Evolutionary conservation across 768 basidiomycete genomes (phyloP), one percentile per base, ranked within the genome.

Genomic region (Neoboletus subvelutipes): DNA sequence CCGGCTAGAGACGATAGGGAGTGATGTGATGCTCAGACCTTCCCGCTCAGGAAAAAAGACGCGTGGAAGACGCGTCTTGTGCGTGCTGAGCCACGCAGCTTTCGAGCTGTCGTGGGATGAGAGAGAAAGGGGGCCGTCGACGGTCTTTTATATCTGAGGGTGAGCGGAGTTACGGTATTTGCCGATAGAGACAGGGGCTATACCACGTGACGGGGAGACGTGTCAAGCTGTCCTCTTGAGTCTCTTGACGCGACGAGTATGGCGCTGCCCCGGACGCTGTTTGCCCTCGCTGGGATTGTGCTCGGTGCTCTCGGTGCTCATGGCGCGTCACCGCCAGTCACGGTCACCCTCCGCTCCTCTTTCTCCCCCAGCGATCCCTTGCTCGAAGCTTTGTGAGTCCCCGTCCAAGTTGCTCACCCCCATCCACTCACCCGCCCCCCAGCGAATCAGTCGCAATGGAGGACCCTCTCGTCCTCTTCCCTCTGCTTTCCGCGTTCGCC

Each of bases 401-500:
- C 33, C 28, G 22, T 6, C 46, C n/a, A n/a, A n/a, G n/a, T 45
- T 49, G 11, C 20, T 12, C 29, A n/a, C 8, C 8, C 15, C 11
- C 29, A 24, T 31, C 11, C 24, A 29, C 59, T 66, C 36, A 65
- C 47, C 37, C 10, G 11, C 12, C 17, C 10, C 39, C n/a, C 31
- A 98, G 96, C 39, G 96, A 99, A 73, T 85, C 92, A 0, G 78
- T 94, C 15, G 74, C 88, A 8, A 71, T 87, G 45, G 91, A 96
- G 69, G 82, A 86, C 49, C 82, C 88, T 1, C 68, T 80, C 20
- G 75, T 82, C 17, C 93, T 93, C 76, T 93, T 95, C 70, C 84
- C 87, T 7, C 76, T 92, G 18, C 77, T 98, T 4, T 65, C 67
- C 15, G 77, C 86, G 61, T 78, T 81, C 39, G 73, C 94, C 5